Percentiles rank a stretch among this genome's conserved stretches.
Evolutionary conservation across 352 stramenopile species (phyloP).

Genomic region (Phytophthora litchii): DNA sequence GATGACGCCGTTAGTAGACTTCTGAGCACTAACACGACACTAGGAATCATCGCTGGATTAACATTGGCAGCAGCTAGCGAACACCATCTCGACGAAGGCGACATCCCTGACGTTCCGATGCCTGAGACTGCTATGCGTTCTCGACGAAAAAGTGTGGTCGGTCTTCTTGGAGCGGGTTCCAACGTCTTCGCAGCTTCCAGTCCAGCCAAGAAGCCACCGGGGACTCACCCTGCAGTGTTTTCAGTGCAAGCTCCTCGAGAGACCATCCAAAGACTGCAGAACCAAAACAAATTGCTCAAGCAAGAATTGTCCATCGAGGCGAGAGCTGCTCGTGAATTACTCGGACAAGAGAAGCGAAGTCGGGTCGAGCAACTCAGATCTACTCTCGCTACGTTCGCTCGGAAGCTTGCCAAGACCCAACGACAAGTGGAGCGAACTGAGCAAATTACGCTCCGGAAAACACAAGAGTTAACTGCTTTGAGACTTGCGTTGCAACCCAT

Average conservation of each 20-base stretch:
- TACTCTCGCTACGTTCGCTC: constrained; percentile 47
- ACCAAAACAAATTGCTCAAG: constrained; percentile 78
- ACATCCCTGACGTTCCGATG: constrained; percentile 17
- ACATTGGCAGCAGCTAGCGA: constrained; percentile 48
- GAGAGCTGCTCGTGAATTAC: constrained; percentile 55
- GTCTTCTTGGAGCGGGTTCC: constrained; percentile 8
- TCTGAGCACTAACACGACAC: constrained; percentile 47
- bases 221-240: constrained; percentile 32
- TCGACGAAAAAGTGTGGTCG: constrained; percentile 19
- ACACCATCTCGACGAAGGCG: constrained; percentile 35
- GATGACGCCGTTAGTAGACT: constrained; percentile 43
- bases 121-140: constrained; percentile 2
- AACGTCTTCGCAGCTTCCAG: constrained; percentile 32
- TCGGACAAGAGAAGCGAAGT: constrained; percentile 60
- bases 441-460: constrained; percentile 48
- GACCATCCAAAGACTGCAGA: constrained; percentile 73
- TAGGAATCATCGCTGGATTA: constrained; percentile 63
- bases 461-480: constrained; percentile 52
- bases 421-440: constrained; percentile 52
- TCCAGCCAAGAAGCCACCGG: constrained; percentile 28
- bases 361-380: constrained; percentile 63
- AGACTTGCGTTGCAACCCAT: constrained; percentile 36
- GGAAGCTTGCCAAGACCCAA: constrained; percentile 56
- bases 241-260: constrained; percentile 76
- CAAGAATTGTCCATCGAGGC: constrained; percentile 76